Conservation (phyloP, 192 early-diverging fungal genomes). For the Umbelopsis vinacea region DNA sequence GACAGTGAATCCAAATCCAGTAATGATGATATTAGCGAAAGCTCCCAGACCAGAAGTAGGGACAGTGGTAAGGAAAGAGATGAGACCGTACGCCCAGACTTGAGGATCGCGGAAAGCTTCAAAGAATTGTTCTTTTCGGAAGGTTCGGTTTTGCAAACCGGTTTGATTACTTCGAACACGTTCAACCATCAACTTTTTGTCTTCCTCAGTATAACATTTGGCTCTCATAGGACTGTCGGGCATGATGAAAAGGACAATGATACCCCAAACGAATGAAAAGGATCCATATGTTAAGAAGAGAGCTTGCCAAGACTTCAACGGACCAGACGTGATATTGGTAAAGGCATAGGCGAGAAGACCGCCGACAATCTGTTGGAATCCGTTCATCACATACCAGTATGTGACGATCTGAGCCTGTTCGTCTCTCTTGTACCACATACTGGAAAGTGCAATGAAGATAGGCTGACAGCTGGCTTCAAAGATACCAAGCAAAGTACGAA, state of each 20-base stretch:
- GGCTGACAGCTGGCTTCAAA: slow-evolving; percentile 17
- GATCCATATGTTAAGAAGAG: slow-evolving; percentile 26
- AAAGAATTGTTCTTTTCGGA: slow-evolving; percentile 26
- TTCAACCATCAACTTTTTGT: slow-evolving; percentile 30
- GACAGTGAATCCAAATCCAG: slow-evolving; percentile 27
- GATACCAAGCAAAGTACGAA: slow-evolving; percentile 19
- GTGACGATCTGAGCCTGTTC: slow-evolving; percentile 21
- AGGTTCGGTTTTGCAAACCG: slow-evolving; percentile 18
- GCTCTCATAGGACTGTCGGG: slow-evolving; percentile 31
- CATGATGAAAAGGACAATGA: slow-evolving; percentile 17
- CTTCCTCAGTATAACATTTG: slow-evolving; percentile 30
- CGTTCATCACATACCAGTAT: slow-evolving; percentile 30
- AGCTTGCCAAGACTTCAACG: slow-evolving; percentile 29
- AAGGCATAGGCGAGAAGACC: slow-evolving; percentile 29
- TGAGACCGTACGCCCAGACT: slow-evolving; percentile 27
- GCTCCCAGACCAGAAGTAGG: slow-evolving; percentile 27
- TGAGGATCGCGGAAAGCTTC: slow-evolving; percentile 25
- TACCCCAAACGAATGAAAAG: slow-evolving; percentile 15
- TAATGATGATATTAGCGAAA: slow-evolving; percentile 29
- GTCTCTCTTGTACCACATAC: slow-evolving; percentile 16
- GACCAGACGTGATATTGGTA: slow-evolving; percentile 27
- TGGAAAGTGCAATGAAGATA: slow-evolving; percentile 6
- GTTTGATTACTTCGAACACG: slow-evolving; percentile 29
- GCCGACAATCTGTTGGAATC: slow-evolving; percentile 29
- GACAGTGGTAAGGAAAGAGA: slow-evolving; percentile 24